Conservation (phyloP, 495 filamentous ascomycete species). For the Pyrenula massariospora region DNA sequence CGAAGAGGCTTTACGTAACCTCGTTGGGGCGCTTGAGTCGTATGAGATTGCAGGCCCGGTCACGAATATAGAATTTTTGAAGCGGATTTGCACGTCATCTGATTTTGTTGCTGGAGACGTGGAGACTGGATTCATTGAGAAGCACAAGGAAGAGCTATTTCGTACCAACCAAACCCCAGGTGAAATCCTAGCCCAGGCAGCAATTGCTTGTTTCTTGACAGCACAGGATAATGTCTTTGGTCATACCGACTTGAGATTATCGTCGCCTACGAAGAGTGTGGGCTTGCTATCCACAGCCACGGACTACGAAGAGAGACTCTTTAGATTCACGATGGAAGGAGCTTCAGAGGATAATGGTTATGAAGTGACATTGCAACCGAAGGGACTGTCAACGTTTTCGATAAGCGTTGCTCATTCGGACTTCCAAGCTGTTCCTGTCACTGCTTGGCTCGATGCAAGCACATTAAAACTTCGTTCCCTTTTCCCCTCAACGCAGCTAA, state of each 20-base stretch:
- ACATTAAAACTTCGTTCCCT: constrained; percentile 31
- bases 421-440: background rate
- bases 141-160: constrained; percentile 69
- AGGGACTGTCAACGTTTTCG: background rate
- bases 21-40: constrained; percentile 68
- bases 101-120: constrained; percentile 81
- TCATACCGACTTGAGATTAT: background rate
- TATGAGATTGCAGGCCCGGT: constrained; percentile 88
- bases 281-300: background rate
- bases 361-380: background rate
- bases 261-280: background rate
- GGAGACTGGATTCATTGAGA: constrained; percentile 92
- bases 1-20: constrained; percentile 70
- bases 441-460: background rate
- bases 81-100: constrained; percentile 64
- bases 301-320: background rate
- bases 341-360: background rate
- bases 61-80: constrained; percentile 96
- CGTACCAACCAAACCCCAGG: constrained; percentile 34
- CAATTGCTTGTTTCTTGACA: constrained; percentile 53
- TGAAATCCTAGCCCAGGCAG: constrained; percentile 73
- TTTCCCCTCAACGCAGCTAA: constrained; percentile 70
- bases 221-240: constrained; percentile 6
- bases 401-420: background rate
- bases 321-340: background rate